These are phyloP conservation scores for Harrya chromipes DNA, from an alignment of 768 basidiomycete genomes.

Conservation along the genomic window DNA sequence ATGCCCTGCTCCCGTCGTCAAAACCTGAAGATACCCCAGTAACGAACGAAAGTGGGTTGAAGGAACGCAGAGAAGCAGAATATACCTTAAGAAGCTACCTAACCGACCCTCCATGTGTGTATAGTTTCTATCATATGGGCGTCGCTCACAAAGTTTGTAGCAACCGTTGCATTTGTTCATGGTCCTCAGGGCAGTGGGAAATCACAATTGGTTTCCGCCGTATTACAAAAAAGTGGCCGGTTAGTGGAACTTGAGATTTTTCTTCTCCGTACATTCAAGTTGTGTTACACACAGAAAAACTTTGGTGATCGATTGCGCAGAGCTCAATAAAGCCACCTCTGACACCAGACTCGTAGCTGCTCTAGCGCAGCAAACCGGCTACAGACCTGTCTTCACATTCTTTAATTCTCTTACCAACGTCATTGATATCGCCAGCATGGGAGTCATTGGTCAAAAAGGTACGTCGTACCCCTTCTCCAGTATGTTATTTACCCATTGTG, in stretches of 20 bases:
- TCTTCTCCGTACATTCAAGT: not conserved
- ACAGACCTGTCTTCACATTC: conserved; percentile 86
- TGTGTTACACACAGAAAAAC: conserved; percentile 45
- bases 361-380: conserved; percentile 82
- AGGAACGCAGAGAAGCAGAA: conserved; percentile 80
- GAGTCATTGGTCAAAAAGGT: conserved; percentile 96
- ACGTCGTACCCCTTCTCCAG: not conserved
- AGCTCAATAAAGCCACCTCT: conserved; percentile 64
- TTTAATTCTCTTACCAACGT: conserved; percentile 76
- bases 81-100: conserved; percentile 67
- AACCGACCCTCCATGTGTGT: conserved; percentile 69
- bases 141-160: conserved; percentile 34
- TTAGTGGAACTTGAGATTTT: conserved; percentile 18
- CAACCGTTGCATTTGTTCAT: conserved; percentile 73
- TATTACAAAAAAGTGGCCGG: conserved; percentile 56
- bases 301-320: conserved; percentile 81
- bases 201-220: conserved; percentile 49
- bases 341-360: conserved; percentile 65
- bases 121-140: not conserved
- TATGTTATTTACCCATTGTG: not conserved
- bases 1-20: conserved; percentile 44
- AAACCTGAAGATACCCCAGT: conserved; percentile 15
- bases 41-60: conserved; percentile 59
- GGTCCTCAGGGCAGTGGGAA: conserved; percentile 87
- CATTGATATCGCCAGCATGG: conserved; percentile 89